A percentile compares a stretch with the other conserved stretches of the same genome.
These are phyloP conservation scores for Stagonosporopsis tanaceti DNA, from an alignment of 2,329 filamentous ascomycete genomes.

Conservation along the genomic window DNA sequence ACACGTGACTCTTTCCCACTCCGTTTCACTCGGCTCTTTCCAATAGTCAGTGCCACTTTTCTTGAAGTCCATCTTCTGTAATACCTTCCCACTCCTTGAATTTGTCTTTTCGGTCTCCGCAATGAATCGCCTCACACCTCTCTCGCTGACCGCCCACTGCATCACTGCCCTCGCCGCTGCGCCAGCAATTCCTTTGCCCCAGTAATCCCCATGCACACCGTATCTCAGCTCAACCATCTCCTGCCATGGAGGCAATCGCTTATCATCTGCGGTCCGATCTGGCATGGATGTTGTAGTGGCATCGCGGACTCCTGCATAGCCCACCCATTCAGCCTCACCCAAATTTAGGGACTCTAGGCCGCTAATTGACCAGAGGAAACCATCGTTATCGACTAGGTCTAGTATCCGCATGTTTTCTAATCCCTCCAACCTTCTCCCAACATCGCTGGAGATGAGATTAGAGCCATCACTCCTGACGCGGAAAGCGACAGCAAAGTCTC, in stretches of 20 bases:
- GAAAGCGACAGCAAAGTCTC: constrained; percentile 25
- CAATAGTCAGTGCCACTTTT: constrained; percentile 24
- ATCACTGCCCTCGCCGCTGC: constrained; percentile 30
- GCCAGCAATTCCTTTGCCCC: constrained; percentile 27
- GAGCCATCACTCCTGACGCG: constrained; percentile 3
- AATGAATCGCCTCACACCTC: constrained; percentile 24
- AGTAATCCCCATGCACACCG: constrained; percentile 20
- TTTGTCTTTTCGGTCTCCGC: constrained; percentile 37
- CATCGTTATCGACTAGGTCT: not conserved
- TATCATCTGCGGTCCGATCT: constrained; percentile 5
- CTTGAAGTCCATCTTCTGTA: constrained; percentile 38
- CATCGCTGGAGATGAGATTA: not conserved
- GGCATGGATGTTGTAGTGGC: constrained; percentile 30
- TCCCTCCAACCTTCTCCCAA: constrained; percentile 4
- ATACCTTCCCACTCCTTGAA: constrained; percentile 30
- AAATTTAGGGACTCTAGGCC: not conserved
- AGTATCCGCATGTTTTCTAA: not conserved
- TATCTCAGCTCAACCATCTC: constrained; percentile 32
- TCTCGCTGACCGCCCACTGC: constrained; percentile 24
- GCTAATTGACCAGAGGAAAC: not conserved
- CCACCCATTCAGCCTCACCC: constrained; percentile 19
- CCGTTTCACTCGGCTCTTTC: constrained; percentile 25
- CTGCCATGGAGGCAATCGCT: constrained; percentile 24
- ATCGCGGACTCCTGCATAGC: constrained; percentile 31
- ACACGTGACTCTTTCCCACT: constrained; percentile 22